Evolutionary conservation across 768 basidiomycete genomes (phyloP), one percentile per base, ranked within the genome.

Genomic region (Amanita rubescens): DNA sequence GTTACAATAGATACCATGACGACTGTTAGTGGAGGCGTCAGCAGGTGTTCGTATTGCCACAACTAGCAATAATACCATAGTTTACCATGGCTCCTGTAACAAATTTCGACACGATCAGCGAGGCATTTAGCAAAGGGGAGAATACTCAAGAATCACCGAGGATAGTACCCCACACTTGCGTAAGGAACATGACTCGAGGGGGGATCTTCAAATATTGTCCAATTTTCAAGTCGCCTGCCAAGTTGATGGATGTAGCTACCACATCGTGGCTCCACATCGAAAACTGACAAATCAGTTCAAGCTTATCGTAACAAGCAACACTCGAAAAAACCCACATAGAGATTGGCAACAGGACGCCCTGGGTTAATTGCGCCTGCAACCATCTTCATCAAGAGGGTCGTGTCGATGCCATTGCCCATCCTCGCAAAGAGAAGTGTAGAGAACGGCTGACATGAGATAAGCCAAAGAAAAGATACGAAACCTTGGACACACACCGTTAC

Each of bases 141-240:
- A 7, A 12, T 3, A 19, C 7, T n/a, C 1, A 9, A n/a, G 15
- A 24, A 20, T 44, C 49, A 72, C 74, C 82, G 51, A 85, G 69
- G 42, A 85, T 72, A 0, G 83, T 82, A 3, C 82, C 82, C 73
- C 77, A 77, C n/a, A 84, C 69, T 60, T 86, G 85, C 6, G 81
- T 80, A 9, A 79, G 62, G 64, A 86, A 83, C 67, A 84, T 80
- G 35, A 76, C 73, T 12, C 84, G 80, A 20, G 85, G 82, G 24
- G 85, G 83, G 39, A 87, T 76, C 65, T 85, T 85, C 1, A 78
- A 66, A 62, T 82, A 81, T 65, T 87, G 84, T 20, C 82, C 86
- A 59, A 88, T 76, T 68, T 90, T 91, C 56, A 89, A 68, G 62
- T 85, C 82, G 33, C 70, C 69, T 1, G 81, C 78, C 10, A 83